Evolutionary conservation across 371 early-diverging fungal genomes (phyloP).

Genomic region (Syncephalastrum monosporum): DNA sequence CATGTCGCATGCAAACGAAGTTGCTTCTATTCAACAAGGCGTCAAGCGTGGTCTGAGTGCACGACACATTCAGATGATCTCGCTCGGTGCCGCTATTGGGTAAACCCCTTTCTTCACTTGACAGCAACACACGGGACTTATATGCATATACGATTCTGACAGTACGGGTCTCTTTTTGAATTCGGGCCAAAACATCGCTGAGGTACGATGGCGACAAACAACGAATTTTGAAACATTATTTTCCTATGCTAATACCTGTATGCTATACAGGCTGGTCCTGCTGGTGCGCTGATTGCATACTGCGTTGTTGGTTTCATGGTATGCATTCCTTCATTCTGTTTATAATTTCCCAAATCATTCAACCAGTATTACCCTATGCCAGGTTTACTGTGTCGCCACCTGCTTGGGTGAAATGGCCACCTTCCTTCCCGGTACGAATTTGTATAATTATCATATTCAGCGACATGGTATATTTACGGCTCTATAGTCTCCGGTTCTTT

Average conservation of each 20-base stretch:
- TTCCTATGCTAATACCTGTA: not conserved
- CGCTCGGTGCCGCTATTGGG: conserved; percentile 63
- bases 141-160: conserved; percentile 1
- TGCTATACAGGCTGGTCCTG: conserved; percentile 42
- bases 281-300: conserved; percentile 48
- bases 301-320: conserved; percentile 65
- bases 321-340: not conserved
- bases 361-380: not conserved
- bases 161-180: conserved; percentile 89
- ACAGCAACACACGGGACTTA: not conserved
- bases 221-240: too few relatives aligned
- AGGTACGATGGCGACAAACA: conserved; percentile 15
- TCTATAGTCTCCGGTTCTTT: conserved; percentile 73
- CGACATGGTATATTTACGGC: not conserved
- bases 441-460: not conserved
- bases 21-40: conserved; percentile 15
- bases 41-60: conserved; percentile 65
- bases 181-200: conserved; percentile 70
- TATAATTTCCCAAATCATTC: not conserved
- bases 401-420: conserved; percentile 86
- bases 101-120: conserved; percentile 29
- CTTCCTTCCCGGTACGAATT: conserved; percentile 56
- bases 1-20: too few relatives aligned
- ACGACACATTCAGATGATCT: conserved; percentile 82
- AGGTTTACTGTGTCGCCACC: conserved; percentile 69